phyloP scores from a whole-genome alignment of 2,329 filamentous ascomycete genomes.

The Raffaelea ambrosiae region DNA sequence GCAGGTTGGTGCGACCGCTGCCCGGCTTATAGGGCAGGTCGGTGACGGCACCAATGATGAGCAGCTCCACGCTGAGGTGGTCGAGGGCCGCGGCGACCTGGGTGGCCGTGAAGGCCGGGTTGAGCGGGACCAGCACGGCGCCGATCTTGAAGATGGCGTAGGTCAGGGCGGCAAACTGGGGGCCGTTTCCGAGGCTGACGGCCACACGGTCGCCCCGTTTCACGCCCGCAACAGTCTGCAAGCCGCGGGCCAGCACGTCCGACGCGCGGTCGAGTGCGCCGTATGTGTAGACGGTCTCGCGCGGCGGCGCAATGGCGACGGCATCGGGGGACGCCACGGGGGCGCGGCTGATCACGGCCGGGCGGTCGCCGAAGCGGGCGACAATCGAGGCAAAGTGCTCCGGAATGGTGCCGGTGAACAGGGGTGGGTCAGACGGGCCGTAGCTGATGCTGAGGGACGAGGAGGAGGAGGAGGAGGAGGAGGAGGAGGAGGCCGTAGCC shows the following conservation, averaged over 20 bases:
- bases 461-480: no score
- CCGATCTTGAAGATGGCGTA: constrained; percentile 93
- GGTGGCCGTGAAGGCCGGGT: constrained; percentile 74
- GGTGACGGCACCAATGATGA: constrained; percentile 82
- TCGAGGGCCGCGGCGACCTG: constrained; percentile 73
- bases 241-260: constrained; percentile 63
- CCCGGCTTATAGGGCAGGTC: constrained; percentile 63
- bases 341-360: constrained; percentile 45
- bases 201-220: constrained; percentile 77
- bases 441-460: constrained; percentile 6
- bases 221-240: constrained; percentile 59
- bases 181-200: constrained; percentile 75
- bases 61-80: constrained; percentile 63
- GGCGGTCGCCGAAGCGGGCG: constrained; percentile 52
- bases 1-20: constrained; percentile 43
- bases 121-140: constrained; percentile 87
- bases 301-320: not conserved
- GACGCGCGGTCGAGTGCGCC: constrained; percentile 65
- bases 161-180: constrained; percentile 75
- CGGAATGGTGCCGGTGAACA: constrained; percentile 61
- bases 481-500: no score
- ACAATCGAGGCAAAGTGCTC: constrained; percentile 64
- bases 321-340: constrained; percentile 21
- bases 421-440: constrained; percentile 43
- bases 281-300: constrained; percentile 65